Evolutionary conservation across 1,139 yeast species (phyloP), one percentile per base, ranked within the genome.

Genomic region (Yamadazyma pseudoaaseri): DNA sequence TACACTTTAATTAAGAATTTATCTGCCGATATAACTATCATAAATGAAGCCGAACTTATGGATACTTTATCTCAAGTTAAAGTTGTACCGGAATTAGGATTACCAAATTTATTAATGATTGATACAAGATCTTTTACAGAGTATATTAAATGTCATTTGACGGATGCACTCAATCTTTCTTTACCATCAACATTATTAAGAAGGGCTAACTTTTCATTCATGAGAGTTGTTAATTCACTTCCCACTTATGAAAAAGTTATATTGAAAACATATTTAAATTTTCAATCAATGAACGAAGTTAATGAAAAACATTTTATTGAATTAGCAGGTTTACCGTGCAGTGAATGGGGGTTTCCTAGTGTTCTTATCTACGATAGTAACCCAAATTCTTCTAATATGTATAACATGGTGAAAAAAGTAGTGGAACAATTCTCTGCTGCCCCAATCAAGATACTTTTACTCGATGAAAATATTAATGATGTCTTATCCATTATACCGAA

Each of bases 151-250:
- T 51, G 68, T 4, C 81, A 80, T 38, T 52, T 86, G 11, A 48
- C 47, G n/a, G 60, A 70, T 29, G 73, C 95, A 2, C 61, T 82
- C 28, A 83, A 83, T 51, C 70, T 86, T 22, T 82, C 90, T 49
- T 62, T 86, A 16, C 95, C 95, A 2, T 79, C 92, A 13, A 86
- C 95, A 1, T 64, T 86, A 30, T 60, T 86, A 43, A 82, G 82
- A 51, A 71, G 96, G 42, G 67, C 76, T 24, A 79, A 76, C 38
- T 85, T 81, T 49, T 73, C 75, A 12, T 61, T 85, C 34, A 44
- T 62, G 36, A 59, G 81, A 44, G 73, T 83, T 42, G 58, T 79
- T 28, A 79, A 76, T 37, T 76, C 85, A 23, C 68, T 81, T 54
- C 74, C 79, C 16, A 58, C 47, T 30, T 63, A 51, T 30, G 80